A percentile compares a stretch with the other conserved stretches of the same genome.
phyloP scores from a whole-genome alignment of 2,329 filamentous ascomycete species.

The Colletotrichum siamense region DNA sequence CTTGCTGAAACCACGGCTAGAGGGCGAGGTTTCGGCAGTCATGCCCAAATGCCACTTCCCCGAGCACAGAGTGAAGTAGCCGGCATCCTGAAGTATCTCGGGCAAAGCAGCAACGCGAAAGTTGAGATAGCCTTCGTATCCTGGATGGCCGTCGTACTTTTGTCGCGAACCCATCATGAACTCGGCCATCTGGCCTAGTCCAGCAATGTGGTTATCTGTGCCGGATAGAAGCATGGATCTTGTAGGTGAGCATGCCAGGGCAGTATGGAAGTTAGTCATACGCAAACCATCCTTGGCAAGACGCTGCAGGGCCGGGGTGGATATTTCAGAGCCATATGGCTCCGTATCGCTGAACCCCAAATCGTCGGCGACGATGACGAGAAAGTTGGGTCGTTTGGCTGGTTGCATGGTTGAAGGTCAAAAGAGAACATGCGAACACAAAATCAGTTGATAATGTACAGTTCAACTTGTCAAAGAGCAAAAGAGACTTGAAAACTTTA shows the following conservation, averaged over 20 bases:
- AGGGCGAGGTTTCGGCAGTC: constrained; percentile 60
- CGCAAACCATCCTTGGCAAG: constrained; percentile 52
- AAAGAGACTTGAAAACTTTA: background rate
- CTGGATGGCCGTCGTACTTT: constrained; percentile 59
- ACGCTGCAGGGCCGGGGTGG: constrained; percentile 63
- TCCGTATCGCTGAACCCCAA: constrained; percentile 65
- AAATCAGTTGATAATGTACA: background rate
- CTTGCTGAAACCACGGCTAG: constrained; percentile 62
- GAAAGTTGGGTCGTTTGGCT: constrained; percentile 57
- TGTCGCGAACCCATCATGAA: constrained; percentile 41
- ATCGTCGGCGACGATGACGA: constrained; percentile 64
- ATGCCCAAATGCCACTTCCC: constrained; percentile 70
- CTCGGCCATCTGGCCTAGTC: constrained; percentile 64
- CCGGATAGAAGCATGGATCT: constrained; percentile 61
- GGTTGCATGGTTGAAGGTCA: background rate
- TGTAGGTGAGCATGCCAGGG: constrained; percentile 69
- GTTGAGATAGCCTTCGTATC: constrained; percentile 70
- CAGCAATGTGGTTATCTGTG: constrained; percentile 65
- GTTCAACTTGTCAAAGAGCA: background rate
- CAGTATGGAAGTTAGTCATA: constrained; percentile 70
- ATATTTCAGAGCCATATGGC: constrained; percentile 65
- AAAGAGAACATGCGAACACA: background rate
- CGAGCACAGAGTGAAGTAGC: constrained; percentile 65
- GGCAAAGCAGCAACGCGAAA: constrained; percentile 62
- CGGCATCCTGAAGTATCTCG: constrained; percentile 62